Conservation (phyloP, 306 rosid genomes). For the Prunus mongolica region DNA sequence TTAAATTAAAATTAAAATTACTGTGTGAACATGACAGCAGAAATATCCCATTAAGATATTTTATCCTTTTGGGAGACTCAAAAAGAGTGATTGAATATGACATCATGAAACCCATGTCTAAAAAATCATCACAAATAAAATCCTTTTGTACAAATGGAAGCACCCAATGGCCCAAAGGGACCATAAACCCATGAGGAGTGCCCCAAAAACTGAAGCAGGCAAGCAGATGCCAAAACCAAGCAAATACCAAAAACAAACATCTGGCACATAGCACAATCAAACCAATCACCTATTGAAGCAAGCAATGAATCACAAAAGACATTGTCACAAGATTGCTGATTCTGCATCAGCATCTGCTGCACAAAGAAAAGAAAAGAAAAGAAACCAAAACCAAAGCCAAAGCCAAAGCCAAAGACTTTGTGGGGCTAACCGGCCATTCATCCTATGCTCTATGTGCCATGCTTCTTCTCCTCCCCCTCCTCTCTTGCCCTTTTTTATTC, state of each 20-base stretch:
- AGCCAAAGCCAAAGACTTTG: not conserved
- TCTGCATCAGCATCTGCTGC: not conserved
- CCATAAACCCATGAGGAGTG: not conserved
- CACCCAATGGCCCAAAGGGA: not conserved
- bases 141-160: not conserved
- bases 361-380: conserved; percentile 3
- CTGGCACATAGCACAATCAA: not conserved
- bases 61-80: not conserved
- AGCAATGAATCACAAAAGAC: conserved; percentile 2
- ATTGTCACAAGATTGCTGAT: not conserved
- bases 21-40: not conserved
- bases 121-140: not conserved
- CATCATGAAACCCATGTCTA: not conserved
- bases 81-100: not conserved
- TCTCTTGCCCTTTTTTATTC: not conserved
- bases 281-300: not conserved
- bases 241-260: not conserved
- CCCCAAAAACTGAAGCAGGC: not conserved
- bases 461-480: not conserved
- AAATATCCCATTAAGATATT: too few species aligned
- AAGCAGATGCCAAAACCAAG: conserved; percentile 14
- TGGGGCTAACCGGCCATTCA: not conserved
- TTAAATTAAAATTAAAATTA: not conserved
- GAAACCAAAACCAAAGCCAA: not conserved
- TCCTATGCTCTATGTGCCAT: not conserved